A percentile compares a stretch with the other conserved stretches of the same genome.
Evolutionary conservation across 352 stramenopile genomes (phyloP).

Genomic region (Pythium folliculosum): DNA sequence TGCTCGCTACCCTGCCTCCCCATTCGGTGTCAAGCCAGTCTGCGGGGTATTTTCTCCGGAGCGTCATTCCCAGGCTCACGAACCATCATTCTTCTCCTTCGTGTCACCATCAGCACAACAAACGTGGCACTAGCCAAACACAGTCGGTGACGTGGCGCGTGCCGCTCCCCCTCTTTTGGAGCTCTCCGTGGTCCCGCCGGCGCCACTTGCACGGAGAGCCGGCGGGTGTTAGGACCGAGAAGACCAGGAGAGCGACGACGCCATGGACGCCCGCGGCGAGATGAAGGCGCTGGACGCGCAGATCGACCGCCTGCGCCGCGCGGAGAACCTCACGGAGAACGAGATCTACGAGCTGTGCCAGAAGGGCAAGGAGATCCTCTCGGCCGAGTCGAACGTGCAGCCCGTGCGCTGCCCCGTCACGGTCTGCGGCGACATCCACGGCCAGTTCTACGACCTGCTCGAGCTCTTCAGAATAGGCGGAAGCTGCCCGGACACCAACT

Average conservation of each 20-base stretch:
- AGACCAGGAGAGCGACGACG: slow-evolving; percentile 12
- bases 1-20: not conserved
- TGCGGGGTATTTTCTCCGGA: not conserved
- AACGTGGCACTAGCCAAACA: slow-evolving; percentile 13
- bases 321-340: slow-evolving; percentile 88
- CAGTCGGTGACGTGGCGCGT: slow-evolving; percentile 9
- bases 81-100: slow-evolving; percentile 13
- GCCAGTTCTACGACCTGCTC: slow-evolving; percentile 89
- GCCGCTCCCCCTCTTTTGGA: slow-evolving; percentile 11
- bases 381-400: slow-evolving; percentile 85
- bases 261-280: slow-evolving; percentile 75
- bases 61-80: not conserved
- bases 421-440: slow-evolving; percentile 89
- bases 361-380: slow-evolving; percentile 89
- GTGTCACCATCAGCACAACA: not conserved
- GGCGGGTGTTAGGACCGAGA: not conserved
- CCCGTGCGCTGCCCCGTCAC: slow-evolving; percentile 85
- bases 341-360: slow-evolving; percentile 90
- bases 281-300: slow-evolving; percentile 88
- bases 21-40: slow-evolving; percentile 6
- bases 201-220: not conserved
- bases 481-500: slow-evolving; percentile 87
- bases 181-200: not conserved
- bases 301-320: slow-evolving; percentile 78
- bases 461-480: slow-evolving; percentile 91